Evolutionary conservation across 768 basidiomycete species (phyloP), one percentile per base, ranked within the genome.

Genomic region (Psilocybe sp.): DNA sequence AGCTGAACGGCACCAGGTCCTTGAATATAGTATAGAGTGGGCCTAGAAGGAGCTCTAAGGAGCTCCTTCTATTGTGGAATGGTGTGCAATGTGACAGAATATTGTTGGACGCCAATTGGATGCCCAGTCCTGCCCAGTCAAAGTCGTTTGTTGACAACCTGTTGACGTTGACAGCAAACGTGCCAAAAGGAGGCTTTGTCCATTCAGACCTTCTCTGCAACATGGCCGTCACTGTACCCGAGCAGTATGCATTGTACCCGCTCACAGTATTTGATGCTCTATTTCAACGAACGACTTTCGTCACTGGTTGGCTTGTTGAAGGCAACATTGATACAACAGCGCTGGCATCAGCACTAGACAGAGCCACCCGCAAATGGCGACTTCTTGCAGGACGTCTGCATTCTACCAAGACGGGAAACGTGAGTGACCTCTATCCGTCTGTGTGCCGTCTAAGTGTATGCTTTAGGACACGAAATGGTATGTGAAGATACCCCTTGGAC

Each of bases 251-350:
- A 44, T 34, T 66, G 35, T 52, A 59, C 39, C 73, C 72, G 16
- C 62, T 76, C 14, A 71, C 71, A 5, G 59, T 62, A 12, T 70
- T 74, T 53, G 72, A 74, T 49, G 58, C 55, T 38, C 39, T 64
- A 11, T 66, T 61, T 39, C 57, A 64, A 43, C 55, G 61, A 16
- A 70, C 69, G 2, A 66, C 66, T 1, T 71, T 74, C 49, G 58
- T 71, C 14, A 74, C 71, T 15, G 74, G 71, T 13, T 76, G 74
- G 74, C 62, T 76, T 8, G 65, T 76, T 1, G 64, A 72, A 55
- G 74, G 74, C 7, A 61, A 53, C 19, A 61, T 75, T 40, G 68
- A 75, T 55, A 55, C 57, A n/a, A 49, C 61, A 19, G 63, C 62
- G 34, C 51, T 75, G 16, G 53, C 52, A 3, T 38, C 42, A 20